Evolutionary conservation across 2,329 filamentous ascomycete genomes (phyloP).

Genomic region (Trichoderma asperellum): DNA sequence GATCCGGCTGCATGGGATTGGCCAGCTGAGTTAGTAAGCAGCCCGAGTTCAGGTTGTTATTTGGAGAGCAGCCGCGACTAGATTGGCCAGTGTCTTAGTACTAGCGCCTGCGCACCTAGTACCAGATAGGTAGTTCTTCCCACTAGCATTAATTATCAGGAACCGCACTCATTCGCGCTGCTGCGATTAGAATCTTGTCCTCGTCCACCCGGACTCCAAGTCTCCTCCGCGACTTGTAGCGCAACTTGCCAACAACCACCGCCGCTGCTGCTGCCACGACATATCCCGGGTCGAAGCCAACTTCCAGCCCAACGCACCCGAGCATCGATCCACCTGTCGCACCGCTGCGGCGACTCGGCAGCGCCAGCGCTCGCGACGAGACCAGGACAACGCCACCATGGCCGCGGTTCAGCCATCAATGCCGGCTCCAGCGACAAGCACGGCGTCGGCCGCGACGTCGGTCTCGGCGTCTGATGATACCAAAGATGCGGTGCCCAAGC

Average conservation of each 20-base stretch:
- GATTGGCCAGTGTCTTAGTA: neutral
- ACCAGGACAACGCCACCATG: conserved; percentile 41
- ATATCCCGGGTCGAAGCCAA: neutral
- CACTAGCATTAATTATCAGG: conserved; percentile 25
- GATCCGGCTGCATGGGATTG: neutral
- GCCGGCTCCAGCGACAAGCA: conserved; percentile 41
- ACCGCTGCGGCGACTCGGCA: conserved; percentile 45
- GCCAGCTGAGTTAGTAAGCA: conserved; percentile 24
- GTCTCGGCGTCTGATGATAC: conserved; percentile 37
- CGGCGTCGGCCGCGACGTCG: conserved; percentile 40
- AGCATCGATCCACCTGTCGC: conserved; percentile 35
- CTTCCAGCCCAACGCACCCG: conserved; percentile 5
- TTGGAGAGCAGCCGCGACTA: neutral
- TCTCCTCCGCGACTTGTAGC: conserved; percentile 24
- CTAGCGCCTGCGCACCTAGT: conserved; percentile 1
- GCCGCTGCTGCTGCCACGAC: conserved; percentile 29
- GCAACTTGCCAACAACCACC: conserved; percentile 15
- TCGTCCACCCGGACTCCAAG: conserved; percentile 24
- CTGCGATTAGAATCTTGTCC: conserved; percentile 36
- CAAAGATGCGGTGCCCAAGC: conserved; percentile 34
- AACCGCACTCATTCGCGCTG: conserved; percentile 25
- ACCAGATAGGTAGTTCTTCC: conserved; percentile 18
- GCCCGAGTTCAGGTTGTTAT: conserved; percentile 18
- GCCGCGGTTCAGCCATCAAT: conserved; percentile 48
- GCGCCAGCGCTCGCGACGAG: conserved; percentile 38